These are phyloP conservation scores for Fonsecaea pedrosoi DNA, from an alignment of 2,329 filamentous ascomycete species.

Conservation along the genomic window DNA sequence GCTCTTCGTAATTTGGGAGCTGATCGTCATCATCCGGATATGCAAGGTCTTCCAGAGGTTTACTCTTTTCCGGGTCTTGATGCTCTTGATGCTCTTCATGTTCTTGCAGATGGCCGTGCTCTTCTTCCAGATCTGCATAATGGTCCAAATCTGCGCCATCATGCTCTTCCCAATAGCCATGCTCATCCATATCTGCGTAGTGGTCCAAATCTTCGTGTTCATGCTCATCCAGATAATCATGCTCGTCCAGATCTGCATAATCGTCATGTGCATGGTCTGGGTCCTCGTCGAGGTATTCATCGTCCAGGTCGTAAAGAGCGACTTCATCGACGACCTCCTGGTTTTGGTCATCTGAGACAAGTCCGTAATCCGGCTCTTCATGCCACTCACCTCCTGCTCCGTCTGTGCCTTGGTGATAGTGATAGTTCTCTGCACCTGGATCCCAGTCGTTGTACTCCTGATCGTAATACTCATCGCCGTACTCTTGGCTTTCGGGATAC, in stretches of 20 bases:
- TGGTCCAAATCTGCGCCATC: too few relatives aligned
- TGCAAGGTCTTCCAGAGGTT: background rate
- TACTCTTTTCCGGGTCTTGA: too few relatives aligned
- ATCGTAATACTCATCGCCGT: background rate
- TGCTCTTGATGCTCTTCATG: too few relatives aligned
- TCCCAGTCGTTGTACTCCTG: constrained; percentile 8
- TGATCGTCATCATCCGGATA: background rate
- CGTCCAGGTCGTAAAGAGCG: background rate
- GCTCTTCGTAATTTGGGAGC: background rate
- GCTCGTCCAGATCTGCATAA: background rate
- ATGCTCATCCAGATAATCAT: background rate
- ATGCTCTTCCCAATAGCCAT: background rate
- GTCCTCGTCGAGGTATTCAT: background rate
- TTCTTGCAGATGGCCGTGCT: too few relatives aligned
- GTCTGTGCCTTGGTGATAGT: background rate
- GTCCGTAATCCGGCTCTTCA: constrained; percentile 5
- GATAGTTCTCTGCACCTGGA: background rate
- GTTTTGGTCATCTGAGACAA: constrained; percentile 14
- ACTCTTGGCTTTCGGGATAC: constrained; percentile 1
- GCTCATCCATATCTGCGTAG: background rate
- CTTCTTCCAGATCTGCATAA: too few relatives aligned
- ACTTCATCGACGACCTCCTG: constrained; percentile 15
- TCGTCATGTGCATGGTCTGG: background rate
- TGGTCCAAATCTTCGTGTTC: background rate
- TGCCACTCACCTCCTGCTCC: constrained; percentile 16